Base-by-base conservation (phyloP, 2,329 filamentous ascomycete genomes). In the Curvularia sp. region DNA sequence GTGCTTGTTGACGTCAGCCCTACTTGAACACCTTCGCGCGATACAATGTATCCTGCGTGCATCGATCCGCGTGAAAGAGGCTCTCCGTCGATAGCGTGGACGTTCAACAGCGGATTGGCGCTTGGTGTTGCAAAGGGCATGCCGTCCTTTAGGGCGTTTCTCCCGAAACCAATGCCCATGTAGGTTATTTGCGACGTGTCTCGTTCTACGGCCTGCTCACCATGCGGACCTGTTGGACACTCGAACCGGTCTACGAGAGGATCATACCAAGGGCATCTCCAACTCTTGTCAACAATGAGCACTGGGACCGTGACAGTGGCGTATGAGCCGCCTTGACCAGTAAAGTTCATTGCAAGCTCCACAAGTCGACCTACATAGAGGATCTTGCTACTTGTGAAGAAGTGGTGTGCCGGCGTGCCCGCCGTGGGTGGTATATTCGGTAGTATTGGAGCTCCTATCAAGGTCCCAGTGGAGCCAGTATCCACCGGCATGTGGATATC, bases 161-260 rank as follows among this genome's bases (percentile, higher is more conserved):
- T 64, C 6, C 73, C 73, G 30, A 77, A 77, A 1, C 74, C 74
- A 41, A 77, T 66, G 8, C 74, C 74, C 74, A 77, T 77, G 54
- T 76, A 77, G 18, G 66, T 75, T 30, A 77, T 77, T 13, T 61
- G 55, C 5, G 64, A 67, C 21, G 68, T 72, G 39, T 74, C 67
- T 45, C 71, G 54, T 15, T 61, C 61, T 25, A 55, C 36, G 2
- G 73, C 67, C 15, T 65, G 57, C 28, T 73, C 69, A 6, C 67
- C 67, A 9, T 69, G 47, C 1, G 71, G 72, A 12, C 73, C 70
- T 4, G 42, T 47, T 5, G 73, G 73, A 51, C 74, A 77, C n/a
- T 67, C 59, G 28, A 71, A 72, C 0, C 42, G 58, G 46, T 73
- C 68, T 25, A 66, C 68, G n/a, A 53, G 64, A 18, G 73, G 68